Conservation (phyloP, 1,284 basidiomycete genomes). For the Cryptococcus floricola region DNA sequence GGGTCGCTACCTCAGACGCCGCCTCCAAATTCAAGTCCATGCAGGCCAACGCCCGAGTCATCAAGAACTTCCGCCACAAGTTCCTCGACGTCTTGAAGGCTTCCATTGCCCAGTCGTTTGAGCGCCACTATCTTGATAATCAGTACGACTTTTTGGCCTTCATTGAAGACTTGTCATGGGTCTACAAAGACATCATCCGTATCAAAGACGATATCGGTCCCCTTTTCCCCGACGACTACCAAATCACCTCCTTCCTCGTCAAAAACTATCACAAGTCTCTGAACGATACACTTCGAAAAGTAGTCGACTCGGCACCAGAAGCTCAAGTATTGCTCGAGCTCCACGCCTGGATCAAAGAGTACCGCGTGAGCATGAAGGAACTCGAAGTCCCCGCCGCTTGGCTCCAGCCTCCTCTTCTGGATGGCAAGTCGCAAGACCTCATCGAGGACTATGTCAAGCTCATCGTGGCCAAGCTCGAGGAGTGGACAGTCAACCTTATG, state of each 20-base stretch:
- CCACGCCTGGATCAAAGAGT: constrained; percentile 92
- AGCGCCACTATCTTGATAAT: constrained; percentile 62
- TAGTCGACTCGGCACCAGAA: constrained; percentile 74
- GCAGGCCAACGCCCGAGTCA: constrained; percentile 85
- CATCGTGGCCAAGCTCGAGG: constrained; percentile 92
- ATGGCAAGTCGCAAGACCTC: constrained; percentile 85
- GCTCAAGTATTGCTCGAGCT: constrained; percentile 80
- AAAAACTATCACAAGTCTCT: constrained; percentile 91
- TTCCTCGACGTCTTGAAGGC: constrained; percentile 75
- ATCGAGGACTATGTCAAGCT: constrained; percentile 94
- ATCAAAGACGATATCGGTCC: constrained; percentile 82
- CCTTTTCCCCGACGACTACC: constrained; percentile 88
- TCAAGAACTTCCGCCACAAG: constrained; percentile 95
- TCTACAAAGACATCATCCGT: constrained; percentile 90
- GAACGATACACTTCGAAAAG: constrained; percentile 66
- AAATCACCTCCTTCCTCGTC: constrained; percentile 78
- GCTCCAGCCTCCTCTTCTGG: constrained; percentile 82
- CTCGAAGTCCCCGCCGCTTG: constrained; percentile 75
- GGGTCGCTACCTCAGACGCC: constrained; percentile 80
- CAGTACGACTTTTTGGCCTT: constrained; percentile 67
- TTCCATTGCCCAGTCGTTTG: constrained; percentile 71
- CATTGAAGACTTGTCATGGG: constrained; percentile 75
- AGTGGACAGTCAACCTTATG: constrained; percentile 95
- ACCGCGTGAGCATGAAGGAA: constrained; percentile 92
- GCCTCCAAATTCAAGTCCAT: constrained; percentile 85